Evolutionary conservation across 768 basidiomycete genomes (phyloP), one percentile per base, ranked within the genome.

Genomic region (Ephemerocybe angulata): DNA sequence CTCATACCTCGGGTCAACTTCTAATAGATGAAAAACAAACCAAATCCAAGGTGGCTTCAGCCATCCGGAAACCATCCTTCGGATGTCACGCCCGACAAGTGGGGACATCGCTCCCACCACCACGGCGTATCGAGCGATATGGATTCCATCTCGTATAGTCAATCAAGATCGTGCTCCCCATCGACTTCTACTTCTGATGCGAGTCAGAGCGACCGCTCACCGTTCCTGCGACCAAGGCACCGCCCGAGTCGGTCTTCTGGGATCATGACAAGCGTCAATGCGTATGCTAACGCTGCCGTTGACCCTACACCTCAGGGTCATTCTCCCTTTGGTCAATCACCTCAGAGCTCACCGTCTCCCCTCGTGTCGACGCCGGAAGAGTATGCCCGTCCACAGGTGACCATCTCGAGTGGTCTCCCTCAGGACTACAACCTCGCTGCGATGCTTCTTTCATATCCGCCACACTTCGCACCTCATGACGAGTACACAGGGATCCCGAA

Each of bases 11-110:
- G 10, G 38, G 6, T 41, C n/a, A 21, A 8, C 48, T n/a, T n/a
- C n/a, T n/a, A n/a, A 52, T 43, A 91, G 82, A 66, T 91, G 54
- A 87, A 87, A 66, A 85, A 87, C 58, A 87, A 86, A 60, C 85
- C 86, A 8, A 82, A 86, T 63, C 85, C 85, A 19, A 80, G 83
- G 28, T 87, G 84, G 85, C 75, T 59, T 62, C 84, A 65, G 71
- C 70, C 67, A 70, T 50, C 67, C 78, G 70, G 29, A 33, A 48
- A 29, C 60, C 78, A 51, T 73, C 72, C 52, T 55, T 71, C 25
- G 21, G 46, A 47, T 11, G 21, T 29, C 49, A 59, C 64, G 29
- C 60, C 61, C 54, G 59, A 66, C 50, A 66, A 63, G 59, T 64
- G 69, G 67, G 52, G 62, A 47, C 31, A 66, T 24, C 62, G 60